A percentile compares a stretch with the other conserved stretches of the same genome.
phyloP scores from a whole-genome alignment of 768 basidiomycete species.

The Sarcodon sp. region DNA sequence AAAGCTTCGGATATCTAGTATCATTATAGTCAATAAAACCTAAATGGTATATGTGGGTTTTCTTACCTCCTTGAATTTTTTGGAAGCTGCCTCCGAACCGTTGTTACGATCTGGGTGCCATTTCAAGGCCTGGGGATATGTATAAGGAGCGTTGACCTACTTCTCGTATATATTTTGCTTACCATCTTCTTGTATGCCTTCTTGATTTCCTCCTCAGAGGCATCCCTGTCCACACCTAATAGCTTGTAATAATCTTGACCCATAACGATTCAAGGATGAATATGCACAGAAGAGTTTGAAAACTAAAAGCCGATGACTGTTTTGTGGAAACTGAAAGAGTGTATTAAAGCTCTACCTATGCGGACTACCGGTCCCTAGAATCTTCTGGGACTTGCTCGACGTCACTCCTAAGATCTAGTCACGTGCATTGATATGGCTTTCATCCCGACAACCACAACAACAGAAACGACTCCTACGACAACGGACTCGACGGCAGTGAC shows the following conservation, averaged over 20 bases:
- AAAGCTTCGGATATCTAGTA: constrained; percentile 85
- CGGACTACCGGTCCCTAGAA: constrained; percentile 5
- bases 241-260: constrained; percentile 84
- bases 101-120: constrained; percentile 91
- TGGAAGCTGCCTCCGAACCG: constrained; percentile 73
- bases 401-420: not conserved
- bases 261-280: constrained; percentile 26
- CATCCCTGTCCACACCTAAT: constrained; percentile 61
- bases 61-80: constrained; percentile 85
- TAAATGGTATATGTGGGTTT: not conserved
- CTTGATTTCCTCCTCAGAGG: constrained; percentile 81
- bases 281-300: not conserved
- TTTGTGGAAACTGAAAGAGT: not conserved
- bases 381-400: not conserved
- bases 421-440: too few relatives aligned
- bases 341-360: not conserved
- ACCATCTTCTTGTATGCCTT: constrained; percentile 94
- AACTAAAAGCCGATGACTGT: not conserved
- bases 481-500: constrained; percentile 1
- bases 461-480: not conserved
- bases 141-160: not conserved
- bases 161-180: constrained; percentile 7
- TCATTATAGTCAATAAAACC: not conserved
- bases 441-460: not conserved
- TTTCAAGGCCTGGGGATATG: constrained; percentile 56